Percentiles rank a stretch among this genome's conserved stretches.
phyloP scores from a whole-genome alignment of 2,329 filamentous ascomycete genomes.

The Plenodomus biglobosus region DNA sequence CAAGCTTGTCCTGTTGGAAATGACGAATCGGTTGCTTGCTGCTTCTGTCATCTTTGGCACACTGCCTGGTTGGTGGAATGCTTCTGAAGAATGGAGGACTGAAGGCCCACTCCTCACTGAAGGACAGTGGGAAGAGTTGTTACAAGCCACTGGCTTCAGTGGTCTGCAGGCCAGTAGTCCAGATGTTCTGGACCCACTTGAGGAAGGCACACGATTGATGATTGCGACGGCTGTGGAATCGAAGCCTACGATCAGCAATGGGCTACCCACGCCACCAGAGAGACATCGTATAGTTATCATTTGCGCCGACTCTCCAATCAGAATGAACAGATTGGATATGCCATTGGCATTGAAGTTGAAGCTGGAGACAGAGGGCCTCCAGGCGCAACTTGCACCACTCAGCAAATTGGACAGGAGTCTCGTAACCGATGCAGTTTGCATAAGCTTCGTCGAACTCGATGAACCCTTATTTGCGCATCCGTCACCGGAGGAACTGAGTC shows the following conservation, averaged over 20 bases:
- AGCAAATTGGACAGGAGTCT: conserved; percentile 5
- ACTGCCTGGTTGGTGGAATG: conserved; percentile 30
- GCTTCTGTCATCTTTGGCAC: conserved; percentile 24
- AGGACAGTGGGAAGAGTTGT: conserved; percentile 37
- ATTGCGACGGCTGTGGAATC: conserved; percentile 13
- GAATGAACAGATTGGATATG: conserved; percentile 9
- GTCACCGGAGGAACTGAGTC: conserved; percentile 2
- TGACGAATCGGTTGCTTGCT: conserved; percentile 13
- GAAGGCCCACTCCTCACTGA: conserved; percentile 35
- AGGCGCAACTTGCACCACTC: conserved; percentile 7
- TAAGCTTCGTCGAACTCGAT: conserved; percentile 18
- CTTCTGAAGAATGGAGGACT: conserved; percentile 27
- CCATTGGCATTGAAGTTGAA: conserved; percentile 6
- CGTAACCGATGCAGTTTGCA: conserved; percentile 6
- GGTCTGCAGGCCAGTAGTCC: conserved; percentile 19
- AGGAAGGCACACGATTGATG: conserved; percentile 17
- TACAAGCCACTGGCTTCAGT: conserved; percentile 38
- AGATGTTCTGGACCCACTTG: conserved; percentile 11
- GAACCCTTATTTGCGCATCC: conserved; percentile 8
- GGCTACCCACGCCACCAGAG: conserved; percentile 6
- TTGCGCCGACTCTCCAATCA: conserved; percentile 9
- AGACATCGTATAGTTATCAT: conserved; percentile 9
- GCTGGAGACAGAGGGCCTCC: conserved; percentile 6
- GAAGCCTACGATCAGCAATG: conserved; percentile 4
- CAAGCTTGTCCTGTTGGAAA: conserved; percentile 50